Evolutionary conservation across 2,329 filamentous ascomycete species (phyloP).

Genomic region (Verticillium nonalfalfae): DNA sequence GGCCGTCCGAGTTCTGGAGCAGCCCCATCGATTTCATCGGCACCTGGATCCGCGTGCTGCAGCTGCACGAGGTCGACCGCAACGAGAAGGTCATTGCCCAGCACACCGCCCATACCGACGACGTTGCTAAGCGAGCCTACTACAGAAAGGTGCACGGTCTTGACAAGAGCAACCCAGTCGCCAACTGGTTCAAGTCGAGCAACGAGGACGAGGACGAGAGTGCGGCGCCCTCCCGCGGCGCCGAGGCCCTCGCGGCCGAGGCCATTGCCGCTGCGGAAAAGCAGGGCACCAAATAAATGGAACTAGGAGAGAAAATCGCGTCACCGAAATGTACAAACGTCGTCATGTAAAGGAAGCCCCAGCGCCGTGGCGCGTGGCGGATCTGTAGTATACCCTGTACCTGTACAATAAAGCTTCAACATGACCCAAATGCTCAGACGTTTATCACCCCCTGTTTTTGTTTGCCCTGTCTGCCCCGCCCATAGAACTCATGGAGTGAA

Average conservation of each 20-base stretch:
- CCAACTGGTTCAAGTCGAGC: constrained; percentile 30
- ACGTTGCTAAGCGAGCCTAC: constrained; percentile 78
- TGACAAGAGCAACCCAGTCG: constrained; percentile 54
- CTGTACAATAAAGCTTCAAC: constrained; percentile 5
- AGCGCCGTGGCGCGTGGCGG: background rate
- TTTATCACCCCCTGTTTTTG: constrained; percentile 7
- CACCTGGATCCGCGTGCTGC: constrained; percentile 65
- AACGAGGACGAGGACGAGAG: constrained; percentile 17
- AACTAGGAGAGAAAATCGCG: background rate
- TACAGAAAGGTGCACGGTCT: constrained; percentile 84
- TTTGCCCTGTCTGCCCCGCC: background rate
- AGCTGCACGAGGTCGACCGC: constrained; percentile 68
- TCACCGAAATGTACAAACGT: background rate
- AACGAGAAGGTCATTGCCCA: constrained; percentile 63
- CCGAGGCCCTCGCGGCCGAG: constrained; percentile 2
- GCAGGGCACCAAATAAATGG: constrained; percentile 47
- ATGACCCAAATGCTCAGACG: background rate
- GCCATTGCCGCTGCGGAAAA: constrained; percentile 8
- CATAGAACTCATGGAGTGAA: no score
- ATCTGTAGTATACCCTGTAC: constrained; percentile 6
- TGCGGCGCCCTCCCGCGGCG: constrained; percentile 17
- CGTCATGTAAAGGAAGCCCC: background rate
- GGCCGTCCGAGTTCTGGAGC: constrained; percentile 58
- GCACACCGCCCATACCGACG: constrained; percentile 69
- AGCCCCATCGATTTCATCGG: constrained; percentile 64